Base-by-base conservation (phyloP, 108 stramenopile genomes). In the Conticribra guillardii region DNA sequence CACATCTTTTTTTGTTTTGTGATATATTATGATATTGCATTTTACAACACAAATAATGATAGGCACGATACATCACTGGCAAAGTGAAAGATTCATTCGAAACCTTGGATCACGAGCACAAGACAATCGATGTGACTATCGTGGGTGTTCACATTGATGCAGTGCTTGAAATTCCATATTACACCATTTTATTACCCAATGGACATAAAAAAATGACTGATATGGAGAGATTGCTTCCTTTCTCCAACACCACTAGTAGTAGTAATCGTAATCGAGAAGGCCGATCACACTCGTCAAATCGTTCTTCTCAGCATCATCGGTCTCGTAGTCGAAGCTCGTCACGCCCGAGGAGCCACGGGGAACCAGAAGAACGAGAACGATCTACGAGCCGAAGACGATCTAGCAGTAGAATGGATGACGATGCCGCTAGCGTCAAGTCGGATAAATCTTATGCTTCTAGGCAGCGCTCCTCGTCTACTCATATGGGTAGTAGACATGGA, bases 131-230 rank as follows among this genome's bases (percentile, higher is more conserved):
- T 50, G 74, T 74, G 32, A 55, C 45, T n/a, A 67, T 74, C 15
- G 47, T 67, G 7, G 64, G 54, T 17, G 74, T 74, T 28, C 58
- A 67, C 29, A 46, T 67, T 19, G 74, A 74, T 28, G 74, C 74
- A 1, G 74, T 74, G 17, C 46, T 74, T 7, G 53, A 67, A 11
- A 54, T 61, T 41, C 74, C 74, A 21, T 74, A 67, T 27, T 74
- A 74, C 65, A 74, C 74, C 59, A 74, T 74, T 47, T 58, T 49
- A 45, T 56, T 66, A 9, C 64, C 74, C 24, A 50, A 74, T 60
- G 65, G 65, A 47, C 44, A 37, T 15, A 63, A 45, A 0, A 74
- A 74, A 30, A 47, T 53, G 15, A 74, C 74, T 0, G 65, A 67
- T 47, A 63, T 61, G 74, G 65, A 67, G 28, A 59, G 58, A 30